A percentile compares a stretch with the other conserved stretches of the same genome.
phyloP scores from a whole-genome alignment of 208 protist species.

The Acanthamoeba rhysodes region DNA sequence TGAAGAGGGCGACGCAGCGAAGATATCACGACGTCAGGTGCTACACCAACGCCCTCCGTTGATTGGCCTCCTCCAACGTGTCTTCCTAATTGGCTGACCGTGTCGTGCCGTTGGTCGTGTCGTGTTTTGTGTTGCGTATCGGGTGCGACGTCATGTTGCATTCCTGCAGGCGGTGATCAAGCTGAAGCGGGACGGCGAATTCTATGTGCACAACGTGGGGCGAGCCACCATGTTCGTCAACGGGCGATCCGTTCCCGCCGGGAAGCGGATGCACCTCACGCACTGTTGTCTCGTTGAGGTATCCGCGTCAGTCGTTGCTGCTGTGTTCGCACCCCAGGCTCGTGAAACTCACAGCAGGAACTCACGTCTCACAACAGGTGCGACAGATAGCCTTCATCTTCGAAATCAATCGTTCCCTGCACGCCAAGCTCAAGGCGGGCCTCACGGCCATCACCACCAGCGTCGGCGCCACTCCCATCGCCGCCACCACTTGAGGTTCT shows the following conservation, averaged over 20 bases:
- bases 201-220: constrained; percentile 57
- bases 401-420: constrained; percentile 24
- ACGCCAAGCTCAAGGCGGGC: neutral
- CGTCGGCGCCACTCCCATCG: too few relatives aligned
- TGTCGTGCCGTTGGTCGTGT: neutral
- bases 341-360: neutral
- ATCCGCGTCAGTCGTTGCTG: neutral
- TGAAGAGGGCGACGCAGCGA: constrained; percentile 52
- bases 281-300: constrained; percentile 58
- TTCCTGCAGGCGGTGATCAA: constrained; percentile 28
- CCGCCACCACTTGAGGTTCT: too few relatives aligned
- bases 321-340: neutral
- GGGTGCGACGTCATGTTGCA: neutral
- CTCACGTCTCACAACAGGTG: neutral
- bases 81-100: neutral
- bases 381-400: constrained; percentile 32
- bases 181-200: constrained; percentile 60
- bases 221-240: constrained; percentile 39
- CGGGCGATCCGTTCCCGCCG: constrained; percentile 10
- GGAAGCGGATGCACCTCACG: neutral
- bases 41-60: neutral
- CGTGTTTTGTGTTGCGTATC: neutral
- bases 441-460: neutral
- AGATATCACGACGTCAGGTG: constrained; percentile 39
- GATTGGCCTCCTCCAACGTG: neutral